Base-by-base conservation (phyloP, 2,329 filamentous ascomycete genomes). In the Furcasterigmium sp. region DNA sequence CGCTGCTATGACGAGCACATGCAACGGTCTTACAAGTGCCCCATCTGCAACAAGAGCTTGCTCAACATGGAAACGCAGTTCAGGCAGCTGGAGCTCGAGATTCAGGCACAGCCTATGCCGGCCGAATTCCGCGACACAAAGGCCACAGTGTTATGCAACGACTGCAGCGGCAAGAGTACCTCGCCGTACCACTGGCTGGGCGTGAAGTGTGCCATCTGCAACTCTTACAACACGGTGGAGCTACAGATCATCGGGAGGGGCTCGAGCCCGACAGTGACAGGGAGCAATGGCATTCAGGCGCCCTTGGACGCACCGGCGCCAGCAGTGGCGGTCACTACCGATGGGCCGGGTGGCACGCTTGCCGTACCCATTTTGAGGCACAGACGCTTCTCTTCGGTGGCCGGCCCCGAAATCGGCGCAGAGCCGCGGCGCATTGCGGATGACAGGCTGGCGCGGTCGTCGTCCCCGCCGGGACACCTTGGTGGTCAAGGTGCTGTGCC, bases 61-160 rank as follows among this genome's bases (percentile, higher is more conserved):
- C 81, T 89, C 52, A 97, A 97, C 59, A 98, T 98, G 91, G 91
- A 96, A 58, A 80, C 87, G 29, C 87, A 94, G 54, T 98, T 97
- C 69, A 83, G 89, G 39, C 93, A 93, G 53, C 68, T 97, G 26
- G 91, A 96, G 56, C 80, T 90, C 41, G 84, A 89, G 39, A 95
- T 98, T 47, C 78, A 86, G 51, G 76, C 77, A 36, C 93, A 98
- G 59, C 93, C 93, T 2, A 97, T 98, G 90, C 93, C 93, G 0
- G 67, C 75, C 6, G 87, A 94, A 50, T 95, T 91, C 56, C 75
- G 71, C 47, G 81, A 89, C 54, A 90, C 87, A 5, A 82, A 82
- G 49, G 91, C 90, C 13, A 79, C 91, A 50, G 80, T 97, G 39
- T 80, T 91, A 48, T 98, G 93, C 65, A 97, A 98, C 60, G 93